Base-by-base conservation (phyloP, 2,329 filamentous ascomycete species). In the Talaromyces piceae region DNA sequence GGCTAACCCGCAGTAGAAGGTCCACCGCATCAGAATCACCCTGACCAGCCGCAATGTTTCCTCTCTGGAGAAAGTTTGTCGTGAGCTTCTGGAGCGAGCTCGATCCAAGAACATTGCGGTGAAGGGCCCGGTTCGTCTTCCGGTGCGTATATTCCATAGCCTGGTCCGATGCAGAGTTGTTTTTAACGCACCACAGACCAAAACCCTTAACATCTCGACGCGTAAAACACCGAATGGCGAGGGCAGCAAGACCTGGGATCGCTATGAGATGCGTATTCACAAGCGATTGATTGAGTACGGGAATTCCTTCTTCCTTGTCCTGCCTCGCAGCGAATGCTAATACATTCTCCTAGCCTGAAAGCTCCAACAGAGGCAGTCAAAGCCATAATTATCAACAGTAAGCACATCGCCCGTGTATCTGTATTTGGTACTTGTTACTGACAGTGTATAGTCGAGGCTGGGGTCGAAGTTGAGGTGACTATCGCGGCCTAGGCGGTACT, bases 381-480 rank as follows among this genome's bases (percentile, higher is more conserved):
- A 22, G 37, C 37, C 18, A 41, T 41, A 20, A 41, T 41, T 18
- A 41, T 41, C 18, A 41, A 41, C 37, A 41, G 37, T 41, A 41
- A 41, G 37, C 37, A 41, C 37, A 23, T 20, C n/a, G 11, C 22
- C 18, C 18, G 11, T 41, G 9, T 39, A 22, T 6, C 37, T 23
- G 16, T 41, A 11, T 41, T 41, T 23, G 11, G 8, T 22, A 18
- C 13, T 41, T 41, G 3, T 41, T 41, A 20, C 37, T 41, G 18
- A 41, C 37, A 41, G 18, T 41, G 18, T 41, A 41, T 11, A 41
- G 37, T 49, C 33, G 47, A 49, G 47, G 47, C 47, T 25, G 47
- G 47, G 25, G 47, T 49, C 27, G 47, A 49, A 41, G 47, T 49
- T 41, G 47, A 49, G 47, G 47, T 49, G 12, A 49, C 47, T 41